Conservation (phyloP, 306 rosid species). For the Castanea mollissima region DNA sequence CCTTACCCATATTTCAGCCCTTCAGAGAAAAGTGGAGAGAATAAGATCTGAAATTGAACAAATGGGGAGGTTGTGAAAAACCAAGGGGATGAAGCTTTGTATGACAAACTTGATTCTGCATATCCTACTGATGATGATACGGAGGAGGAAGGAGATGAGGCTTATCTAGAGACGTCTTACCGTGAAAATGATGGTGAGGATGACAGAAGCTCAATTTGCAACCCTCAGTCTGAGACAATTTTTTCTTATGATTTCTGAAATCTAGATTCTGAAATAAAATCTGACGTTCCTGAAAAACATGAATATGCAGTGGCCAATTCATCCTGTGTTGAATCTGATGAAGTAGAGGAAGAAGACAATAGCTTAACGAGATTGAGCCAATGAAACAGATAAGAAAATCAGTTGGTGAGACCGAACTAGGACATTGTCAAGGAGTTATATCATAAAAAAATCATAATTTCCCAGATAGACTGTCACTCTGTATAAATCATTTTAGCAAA, state of each 20-base stretch:
- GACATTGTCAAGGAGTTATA: neutral
- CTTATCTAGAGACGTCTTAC: too few relatives aligned
- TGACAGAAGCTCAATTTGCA: too few relatives aligned
- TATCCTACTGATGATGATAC: constrained; percentile 50
- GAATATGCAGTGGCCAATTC: too few relatives aligned
- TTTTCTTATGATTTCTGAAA: constrained; percentile 27
- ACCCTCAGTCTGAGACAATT: constrained; percentile 29
- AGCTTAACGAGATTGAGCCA: too few relatives aligned
- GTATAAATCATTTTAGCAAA: neutral
- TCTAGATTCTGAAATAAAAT: constrained; percentile 24
- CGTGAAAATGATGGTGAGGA: too few relatives aligned
- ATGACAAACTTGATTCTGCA: constrained; percentile 63
- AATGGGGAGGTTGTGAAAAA: constrained; percentile 77
- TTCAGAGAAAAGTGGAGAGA: constrained; percentile 61
- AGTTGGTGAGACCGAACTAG: too few relatives aligned
- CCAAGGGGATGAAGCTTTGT: constrained; percentile 65
- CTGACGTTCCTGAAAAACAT: too few relatives aligned
- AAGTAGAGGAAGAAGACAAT: too few relatives aligned
- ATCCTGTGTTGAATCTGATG: too few relatives aligned
- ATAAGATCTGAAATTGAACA: constrained; percentile 72
- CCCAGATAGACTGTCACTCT: neutral
- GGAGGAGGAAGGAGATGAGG: too few relatives aligned
- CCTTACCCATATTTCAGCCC: constrained; percentile 50
- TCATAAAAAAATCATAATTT: neutral
- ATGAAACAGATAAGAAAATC: too few relatives aligned